A percentile compares a stretch with the other conserved stretches of the same genome.
Evolutionary conservation across 768 basidiomycete genomes (phyloP).

Genomic region (Clitopilus passeckerianus): DNA sequence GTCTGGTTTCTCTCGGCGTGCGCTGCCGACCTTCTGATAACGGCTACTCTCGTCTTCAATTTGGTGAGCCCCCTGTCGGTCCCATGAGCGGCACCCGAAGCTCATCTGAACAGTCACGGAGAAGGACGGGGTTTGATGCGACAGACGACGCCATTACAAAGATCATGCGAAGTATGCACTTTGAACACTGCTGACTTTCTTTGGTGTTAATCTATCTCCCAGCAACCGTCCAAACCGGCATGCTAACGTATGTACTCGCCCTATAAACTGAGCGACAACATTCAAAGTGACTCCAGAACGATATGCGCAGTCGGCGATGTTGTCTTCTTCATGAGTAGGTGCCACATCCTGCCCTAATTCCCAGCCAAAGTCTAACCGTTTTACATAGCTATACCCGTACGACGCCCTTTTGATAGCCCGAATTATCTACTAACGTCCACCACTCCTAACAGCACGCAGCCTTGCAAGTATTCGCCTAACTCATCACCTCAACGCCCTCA

Average conservation of each 20-base stretch:
- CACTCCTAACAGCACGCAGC: conserved; percentile 29
- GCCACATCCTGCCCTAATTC: background rate
- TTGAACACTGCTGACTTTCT: background rate
- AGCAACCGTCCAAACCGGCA: conserved; percentile 40
- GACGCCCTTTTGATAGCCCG: background rate
- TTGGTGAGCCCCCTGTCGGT: conserved; percentile 25
- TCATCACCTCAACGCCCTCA: background rate
- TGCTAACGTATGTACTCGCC: conserved; percentile 23
- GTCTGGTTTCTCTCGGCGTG: conserved; percentile 42
- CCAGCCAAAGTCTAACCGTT: conserved; percentile 1
- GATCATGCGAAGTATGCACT: conserved; percentile 22
- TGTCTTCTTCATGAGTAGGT: conserved; percentile 41
- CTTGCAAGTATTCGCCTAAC: conserved; percentile 25
- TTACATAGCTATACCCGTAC: conserved; percentile 29
- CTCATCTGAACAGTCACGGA: conserved; percentile 22
- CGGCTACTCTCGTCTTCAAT: conserved; percentile 31
- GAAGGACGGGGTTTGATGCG: conserved; percentile 26
- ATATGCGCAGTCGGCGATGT: conserved; percentile 39
- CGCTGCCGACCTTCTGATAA: conserved; percentile 42
- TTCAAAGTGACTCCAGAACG: conserved; percentile 18
- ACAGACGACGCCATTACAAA: conserved; percentile 29
- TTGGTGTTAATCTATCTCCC: background rate
- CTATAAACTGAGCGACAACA: background rate
- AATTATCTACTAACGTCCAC: background rate
- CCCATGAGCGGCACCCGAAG: background rate